These are phyloP conservation scores for Saccharomyces pastorianus DNA, from an alignment of 1,139 yeast species.

Conservation along the genomic window DNA sequence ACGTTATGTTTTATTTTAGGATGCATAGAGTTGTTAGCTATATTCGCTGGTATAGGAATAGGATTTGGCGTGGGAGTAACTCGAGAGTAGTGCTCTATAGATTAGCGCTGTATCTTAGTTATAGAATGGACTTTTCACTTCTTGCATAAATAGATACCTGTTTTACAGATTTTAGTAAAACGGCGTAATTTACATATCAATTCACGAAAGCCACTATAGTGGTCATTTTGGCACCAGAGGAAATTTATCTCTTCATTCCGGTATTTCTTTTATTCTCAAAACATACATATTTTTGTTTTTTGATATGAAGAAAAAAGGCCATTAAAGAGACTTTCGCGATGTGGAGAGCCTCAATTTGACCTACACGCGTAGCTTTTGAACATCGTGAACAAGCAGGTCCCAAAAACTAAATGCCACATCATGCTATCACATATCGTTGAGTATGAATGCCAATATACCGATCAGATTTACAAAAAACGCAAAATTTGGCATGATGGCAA, in stretches of 20 bases:
- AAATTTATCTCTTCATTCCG: not conserved
- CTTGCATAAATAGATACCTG: not conserved
- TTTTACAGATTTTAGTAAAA: too few species aligned
- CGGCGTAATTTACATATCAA: too few species aligned
- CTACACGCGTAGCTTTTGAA: not conserved
- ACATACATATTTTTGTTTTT: too few species aligned
- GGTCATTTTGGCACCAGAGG: too few species aligned
- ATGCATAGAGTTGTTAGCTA: constrained; percentile 14
- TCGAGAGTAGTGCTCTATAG: not conserved
- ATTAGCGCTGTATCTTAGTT: not conserved
- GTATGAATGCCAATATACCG: constrained; percentile 28
- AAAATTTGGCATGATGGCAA: constrained; percentile 32
- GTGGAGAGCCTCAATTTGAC: not conserved
- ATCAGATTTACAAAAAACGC: constrained; percentile 28
- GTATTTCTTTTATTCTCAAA: too few species aligned
- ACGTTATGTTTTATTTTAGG: constrained; percentile 20
- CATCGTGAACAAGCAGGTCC: not conserved
- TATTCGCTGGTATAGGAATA: constrained; percentile 29
- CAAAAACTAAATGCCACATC: not conserved
- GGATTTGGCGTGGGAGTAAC: constrained; percentile 34
- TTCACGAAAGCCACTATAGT: too few species aligned
- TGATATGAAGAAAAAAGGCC: not conserved
- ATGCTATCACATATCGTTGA: constrained; percentile 22
- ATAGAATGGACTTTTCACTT: not conserved
- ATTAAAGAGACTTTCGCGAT: not conserved